Percentiles rank a stretch among this genome's conserved stretches.
These are phyloP conservation scores for Mortierella sp. DNA, from an alignment of 371 early-diverging fungal genomes.

Conservation along the genomic window DNA sequence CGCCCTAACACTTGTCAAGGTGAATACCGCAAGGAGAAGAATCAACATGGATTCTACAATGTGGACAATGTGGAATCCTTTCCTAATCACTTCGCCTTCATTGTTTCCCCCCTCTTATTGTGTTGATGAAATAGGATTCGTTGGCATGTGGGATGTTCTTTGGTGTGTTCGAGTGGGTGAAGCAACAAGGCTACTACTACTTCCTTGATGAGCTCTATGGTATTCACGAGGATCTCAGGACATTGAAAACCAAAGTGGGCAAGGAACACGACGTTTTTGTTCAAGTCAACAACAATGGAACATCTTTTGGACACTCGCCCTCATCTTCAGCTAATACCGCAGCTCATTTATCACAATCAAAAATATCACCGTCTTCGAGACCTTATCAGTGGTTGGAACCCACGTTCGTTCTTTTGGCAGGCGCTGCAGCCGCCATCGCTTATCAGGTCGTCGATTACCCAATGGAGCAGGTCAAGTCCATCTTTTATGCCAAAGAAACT, in stretches of 20 bases:
- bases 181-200: slow-evolving; percentile 73
- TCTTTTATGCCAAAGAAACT: slow-evolving; percentile 74
- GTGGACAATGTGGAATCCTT: too few relatives aligned
- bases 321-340: not conserved
- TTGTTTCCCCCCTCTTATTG: slow-evolving; percentile 2
- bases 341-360: not conserved
- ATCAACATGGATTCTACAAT: too few relatives aligned
- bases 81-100: too few relatives aligned
- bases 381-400: slow-evolving; percentile 72
- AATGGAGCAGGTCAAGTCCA: slow-evolving; percentile 74
- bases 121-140: slow-evolving; percentile 63
- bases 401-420: slow-evolving; percentile 75
- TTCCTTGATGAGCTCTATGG: slow-evolving; percentile 69
- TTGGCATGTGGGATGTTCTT: slow-evolving; percentile 80
- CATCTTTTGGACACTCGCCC: not conserved
- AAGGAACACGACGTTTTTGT: slow-evolving; percentile 27
- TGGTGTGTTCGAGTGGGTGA: slow-evolving; percentile 81
- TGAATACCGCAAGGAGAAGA: slow-evolving; percentile 24
- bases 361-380: slow-evolving; percentile 13
- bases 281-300: not conserved
- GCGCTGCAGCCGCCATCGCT: slow-evolving; percentile 77
- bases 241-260: slow-evolving; percentile 35
- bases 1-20: slow-evolving; percentile 71
- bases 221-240: slow-evolving; percentile 57
- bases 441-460: slow-evolving; percentile 82